Percentiles rank a stretch among this genome's conserved stretches.
Conservation (phyloP, 129 eudicot species). For the Pulicaria dysenterica region DNA sequence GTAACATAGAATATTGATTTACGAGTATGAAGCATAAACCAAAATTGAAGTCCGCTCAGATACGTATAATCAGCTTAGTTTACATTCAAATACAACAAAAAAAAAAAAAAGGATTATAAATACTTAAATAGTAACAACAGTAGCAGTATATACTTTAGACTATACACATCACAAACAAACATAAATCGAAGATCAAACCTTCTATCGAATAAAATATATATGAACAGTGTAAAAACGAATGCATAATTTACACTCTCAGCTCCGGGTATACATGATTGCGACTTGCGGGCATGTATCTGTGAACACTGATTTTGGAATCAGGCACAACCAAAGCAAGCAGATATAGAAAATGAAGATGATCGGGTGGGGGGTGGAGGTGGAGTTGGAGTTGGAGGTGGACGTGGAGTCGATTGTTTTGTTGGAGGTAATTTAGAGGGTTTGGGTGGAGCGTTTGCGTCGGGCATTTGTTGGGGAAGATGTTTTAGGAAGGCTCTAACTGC, state of each 20-base stretch:
- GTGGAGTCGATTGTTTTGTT: constrained; percentile 13
- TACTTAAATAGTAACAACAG: constrained; percentile 3
- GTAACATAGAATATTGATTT: not conserved
- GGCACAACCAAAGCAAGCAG: constrained; percentile 80
- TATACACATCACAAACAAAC: constrained; percentile 15
- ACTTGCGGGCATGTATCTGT: not conserved
- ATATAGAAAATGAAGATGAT: constrained; percentile 49
- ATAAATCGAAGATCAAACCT: not conserved
- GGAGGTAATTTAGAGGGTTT: constrained; percentile 29
- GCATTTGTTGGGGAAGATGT: constrained; percentile 71
- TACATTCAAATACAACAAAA: constrained; percentile 11
- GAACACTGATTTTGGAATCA: constrained; percentile 29
- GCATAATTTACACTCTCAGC: not conserved
- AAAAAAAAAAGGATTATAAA: constrained; percentile 1
- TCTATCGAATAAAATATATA: not conserved
- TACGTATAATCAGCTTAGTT: not conserved
- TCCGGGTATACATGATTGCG: not conserved
- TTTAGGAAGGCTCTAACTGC: constrained; percentile 86
- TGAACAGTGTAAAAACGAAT: not conserved
- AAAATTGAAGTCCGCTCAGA: not conserved
- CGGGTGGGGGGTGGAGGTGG: constrained; percentile 28
- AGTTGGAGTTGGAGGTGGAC: not conserved
- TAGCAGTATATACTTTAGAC: not conserved
- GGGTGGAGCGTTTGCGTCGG: constrained; percentile 37
- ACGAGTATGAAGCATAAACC: not conserved